Evolutionary conservation across 768 basidiomycete species (phyloP).

Genomic region (Podaxis sp.): DNA sequence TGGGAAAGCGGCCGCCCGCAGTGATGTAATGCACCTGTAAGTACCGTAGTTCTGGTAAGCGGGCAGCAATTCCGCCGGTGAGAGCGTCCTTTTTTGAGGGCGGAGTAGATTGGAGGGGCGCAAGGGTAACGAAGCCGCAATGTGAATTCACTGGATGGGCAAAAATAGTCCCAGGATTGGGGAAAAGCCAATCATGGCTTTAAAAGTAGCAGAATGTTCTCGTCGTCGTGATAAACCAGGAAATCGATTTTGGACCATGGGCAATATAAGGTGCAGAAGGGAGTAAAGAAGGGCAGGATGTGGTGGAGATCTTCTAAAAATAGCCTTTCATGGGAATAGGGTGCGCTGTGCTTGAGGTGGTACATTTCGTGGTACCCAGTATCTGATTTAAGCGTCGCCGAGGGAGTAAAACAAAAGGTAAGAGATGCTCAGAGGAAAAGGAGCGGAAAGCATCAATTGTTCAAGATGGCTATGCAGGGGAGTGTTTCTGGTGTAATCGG

Average conservation of each 20-base stretch:
- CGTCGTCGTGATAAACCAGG: neutral
- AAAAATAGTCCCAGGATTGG: neutral
- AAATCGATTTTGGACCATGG: neutral
- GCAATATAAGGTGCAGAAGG: neutral
- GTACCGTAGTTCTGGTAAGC: neutral
- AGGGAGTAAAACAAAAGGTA: neutral
- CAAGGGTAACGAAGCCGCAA: neutral
- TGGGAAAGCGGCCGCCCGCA: neutral
- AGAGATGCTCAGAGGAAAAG: neutral
- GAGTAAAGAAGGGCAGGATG: neutral
- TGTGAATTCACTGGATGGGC: neutral
- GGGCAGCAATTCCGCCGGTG: neutral
- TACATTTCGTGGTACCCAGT: neutral
- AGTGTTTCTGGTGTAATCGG: neutral
- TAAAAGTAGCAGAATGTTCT: neutral
- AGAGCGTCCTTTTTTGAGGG: neutral
- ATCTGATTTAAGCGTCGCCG: neutral
- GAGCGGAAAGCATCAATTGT: neutral
- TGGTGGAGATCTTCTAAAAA: neutral
- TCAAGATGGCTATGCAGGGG: neutral
- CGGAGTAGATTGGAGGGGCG: neutral
- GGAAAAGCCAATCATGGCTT: neutral
- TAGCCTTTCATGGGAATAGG: neutral
- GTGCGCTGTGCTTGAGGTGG: neutral
- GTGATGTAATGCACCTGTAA: neutral